Conservation (phyloP, 768 basidiomycete genomes). For the Suillus luteus region DNA sequence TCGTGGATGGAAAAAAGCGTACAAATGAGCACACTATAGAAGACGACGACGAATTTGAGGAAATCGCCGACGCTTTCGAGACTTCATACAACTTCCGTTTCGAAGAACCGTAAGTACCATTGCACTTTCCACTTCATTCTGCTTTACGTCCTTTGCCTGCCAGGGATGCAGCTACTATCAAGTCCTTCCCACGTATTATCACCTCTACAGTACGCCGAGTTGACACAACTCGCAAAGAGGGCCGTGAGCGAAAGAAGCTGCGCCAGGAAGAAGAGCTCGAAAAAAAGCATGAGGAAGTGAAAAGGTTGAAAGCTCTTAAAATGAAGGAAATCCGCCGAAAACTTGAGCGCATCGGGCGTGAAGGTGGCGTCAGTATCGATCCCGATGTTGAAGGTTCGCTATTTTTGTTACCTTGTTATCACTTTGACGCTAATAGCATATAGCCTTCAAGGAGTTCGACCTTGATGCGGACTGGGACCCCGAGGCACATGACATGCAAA, state of each 20-base stretch:
- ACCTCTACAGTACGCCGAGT: slow-evolving; percentile 64
- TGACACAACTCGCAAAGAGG: slow-evolving; percentile 80
- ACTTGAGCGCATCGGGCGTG: slow-evolving; percentile 68
- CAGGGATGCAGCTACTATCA: slow-evolving; percentile 67
- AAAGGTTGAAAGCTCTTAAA: slow-evolving; percentile 80
- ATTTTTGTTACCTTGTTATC: background rate
- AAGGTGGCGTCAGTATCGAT: slow-evolving; percentile 57
- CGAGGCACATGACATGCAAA: slow-evolving; percentile 77
- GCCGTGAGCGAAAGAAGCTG: slow-evolving; percentile 74
- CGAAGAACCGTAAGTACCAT: slow-evolving; percentile 81
- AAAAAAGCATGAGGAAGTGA: slow-evolving; percentile 68
- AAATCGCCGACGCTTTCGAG: slow-evolving; percentile 90
- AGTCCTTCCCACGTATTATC: slow-evolving; percentile 76
- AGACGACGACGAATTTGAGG: slow-evolving; percentile 83
- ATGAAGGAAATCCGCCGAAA: slow-evolving; percentile 78
- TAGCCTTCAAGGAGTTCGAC: slow-evolving; percentile 71
- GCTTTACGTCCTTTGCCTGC: slow-evolving; percentile 3
- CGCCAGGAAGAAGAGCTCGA: slow-evolving; percentile 57
- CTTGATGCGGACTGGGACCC: slow-evolving; percentile 95
- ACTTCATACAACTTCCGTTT: slow-evolving; percentile 98
- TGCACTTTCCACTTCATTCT: background rate
- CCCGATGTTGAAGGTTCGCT: slow-evolving; percentile 24
- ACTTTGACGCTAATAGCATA: background rate
- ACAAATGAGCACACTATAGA: slow-evolving; percentile 38
- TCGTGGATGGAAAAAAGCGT: slow-evolving; percentile 26